Evolutionary conservation across 202 grass and related monocot genomes (phyloP), one percentile per base, ranked within the genome.

Genomic region (Musa balbisiana): DNA sequence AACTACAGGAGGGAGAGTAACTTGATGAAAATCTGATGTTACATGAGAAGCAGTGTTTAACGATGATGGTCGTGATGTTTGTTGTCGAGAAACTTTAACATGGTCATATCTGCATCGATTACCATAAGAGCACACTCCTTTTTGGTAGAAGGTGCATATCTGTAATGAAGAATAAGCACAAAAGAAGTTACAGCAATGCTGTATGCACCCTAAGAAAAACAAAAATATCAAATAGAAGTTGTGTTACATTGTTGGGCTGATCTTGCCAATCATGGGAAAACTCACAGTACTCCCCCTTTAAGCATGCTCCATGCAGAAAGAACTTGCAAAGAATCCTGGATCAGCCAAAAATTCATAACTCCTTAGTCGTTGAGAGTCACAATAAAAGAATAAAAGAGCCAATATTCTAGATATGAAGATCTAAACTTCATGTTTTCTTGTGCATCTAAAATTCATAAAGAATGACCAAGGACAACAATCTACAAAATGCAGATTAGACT

Each of bases 81-180:
- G 77, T 65, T 83, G 72, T 56, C 74, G 76, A 75, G 68, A 86
- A 66, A 78, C 76, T 71, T 96, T 85, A 55, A 82, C 67, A 69
- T 96, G 92, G 55, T 96, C 87, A 71, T 92, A 87, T 81, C 89
- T 85, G 87, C 92, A 96, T 67, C 75, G 83, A 70, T 78, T 85
- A 86, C 92, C 92, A 86, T 83, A 92, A 58, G 89, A 90, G 68
- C 92, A 96, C 13, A 83, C 51, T 51, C 89, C 92, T 80, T 89
- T 92, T 82, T 90, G 92, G 69, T 96, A 96, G 84, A 92, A 92
- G 20, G 92, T 88, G 79, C 92, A 96, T 62, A 92, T 81, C 92
- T 96, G 73, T 74, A 29, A 55, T 19, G 49, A 80, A 13, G 20
- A 64, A 49, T 10, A 43, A 43, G 5, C 26, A 24, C 26, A 23